Evolutionary conservation across 352 stramenopile genomes (phyloP), one percentile per base, ranked within the genome.

Genomic region (Pythium aquatile): DNA sequence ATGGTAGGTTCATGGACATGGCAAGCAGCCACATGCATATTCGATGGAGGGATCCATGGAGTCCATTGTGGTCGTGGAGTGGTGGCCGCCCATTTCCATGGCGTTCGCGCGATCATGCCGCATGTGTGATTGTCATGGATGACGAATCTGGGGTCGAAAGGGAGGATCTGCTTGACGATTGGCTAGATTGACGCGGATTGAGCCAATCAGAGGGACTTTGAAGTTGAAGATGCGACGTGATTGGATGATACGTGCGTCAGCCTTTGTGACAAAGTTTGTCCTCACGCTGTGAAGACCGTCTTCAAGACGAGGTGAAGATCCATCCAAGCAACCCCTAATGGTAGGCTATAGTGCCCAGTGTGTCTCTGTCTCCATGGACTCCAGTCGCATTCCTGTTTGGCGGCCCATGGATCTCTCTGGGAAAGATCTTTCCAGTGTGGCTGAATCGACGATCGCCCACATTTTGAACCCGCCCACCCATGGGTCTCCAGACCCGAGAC

Each of bases 231-330:
- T 24, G 42, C 44, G 11, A 28, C 51, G 9, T 66, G 58, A 71
- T 71, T 71, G 65, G 65, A 28, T 33, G 55, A 60, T 66, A 40
- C 57, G 56, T 63, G 55, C 53, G 61, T 62, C 48, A 63, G 63
- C 32, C 53, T 62, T 61, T 62, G 40, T 61, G 39, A 29, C 58
- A n/a, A 35, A 9, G 32, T 9, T 35, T 35, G 37, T 42, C 37
- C 10, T 13, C 37, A n/a, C 17, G 37, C 37, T 42, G 1, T 42
- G 37, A 5, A 42, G 14, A 13, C 20, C 20, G 20, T 24, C 20
- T 24, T 24, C 20, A 13, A 0, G 14, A 13, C 14, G 11, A 16
- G 17, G 10, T 16, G 35, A 40, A 40, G 10, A 42, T 42, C 37
- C 9, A 17, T 4, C 10, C 37, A 24, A 0, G 20, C 20, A 24